Evolutionary conservation across 352 stramenopile species (phyloP), one percentile per base, ranked within the genome.

Genomic region (Globisporangium paddicum): DNA sequence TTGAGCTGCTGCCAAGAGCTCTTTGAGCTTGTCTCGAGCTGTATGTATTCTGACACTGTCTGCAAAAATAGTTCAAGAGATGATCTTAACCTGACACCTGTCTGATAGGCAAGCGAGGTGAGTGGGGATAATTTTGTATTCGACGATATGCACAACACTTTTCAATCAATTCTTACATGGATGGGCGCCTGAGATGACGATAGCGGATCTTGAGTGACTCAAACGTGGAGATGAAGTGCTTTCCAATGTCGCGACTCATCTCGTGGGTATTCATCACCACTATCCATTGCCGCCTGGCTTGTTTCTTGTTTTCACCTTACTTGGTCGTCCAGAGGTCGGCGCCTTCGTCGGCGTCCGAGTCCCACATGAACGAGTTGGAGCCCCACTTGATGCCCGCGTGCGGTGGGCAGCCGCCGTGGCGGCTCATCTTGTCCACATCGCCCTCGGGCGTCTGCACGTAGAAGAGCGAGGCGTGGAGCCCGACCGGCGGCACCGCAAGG

Each of bases 341-440:
- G 25, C 82, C 83, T 79, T 95, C 86, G 55, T 89, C 77, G 9
- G 83, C 77, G 46, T 93, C 83, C 44, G 84, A 80, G 60, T 95
- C 74, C 86, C 86, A 95, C 82, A 90, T 90, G 67, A 95, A 95
- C 58, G 74, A 89, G 60, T 95, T 95, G 52, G 82, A 71, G 18
- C 83, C 86, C 80, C 82, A 95, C 58, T 93, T 95, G 65, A 90
- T 56, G n/a, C 86, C 86, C 49, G 93, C 76, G 53, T 90, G 77
- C 46, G 83, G 85, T n/a, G 86, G 86, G 47, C 86, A 96, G 3
- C 86, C 86, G 34, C 86, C 86, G 57, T 96, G 86, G 35, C 70
- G 79, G 48, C 79, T 89, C 81, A 92, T 91, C 19, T 71, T 54
- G 68, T 96, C 86, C 4, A 79, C 57, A n/a, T 86, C 66, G 25